Evolutionary conservation across 2,329 filamentous ascomycete genomes (phyloP), one percentile per base, ranked within the genome.

Genomic region (Verticillium longisporum): DNA sequence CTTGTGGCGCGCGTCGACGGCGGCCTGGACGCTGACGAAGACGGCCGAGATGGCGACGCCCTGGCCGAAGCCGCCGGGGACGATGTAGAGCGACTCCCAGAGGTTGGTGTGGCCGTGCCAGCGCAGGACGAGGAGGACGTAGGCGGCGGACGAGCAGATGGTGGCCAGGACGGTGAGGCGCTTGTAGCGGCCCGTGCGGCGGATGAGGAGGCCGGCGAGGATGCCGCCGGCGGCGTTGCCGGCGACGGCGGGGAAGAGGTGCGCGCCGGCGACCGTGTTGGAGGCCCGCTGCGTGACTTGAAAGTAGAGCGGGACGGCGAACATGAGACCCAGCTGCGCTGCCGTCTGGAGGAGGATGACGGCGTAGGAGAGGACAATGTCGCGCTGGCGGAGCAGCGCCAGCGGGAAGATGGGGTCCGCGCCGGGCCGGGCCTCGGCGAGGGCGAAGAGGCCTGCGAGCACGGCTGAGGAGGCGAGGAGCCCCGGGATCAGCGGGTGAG

Each of bases 231-330:
- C 62, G 0, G 87, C 83, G 66, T 91, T 90, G 0, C 88, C 88
- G 0, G 83, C 72, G 0, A 91, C 86, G 0, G 88, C 84, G 0
- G 88, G 88, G 41, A 90, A 78, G 0, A 91, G 75, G 66, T 89
- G 86, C 0, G 82, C 73, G 0, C 81, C 81, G 0, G 88, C 85
- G 1, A 75, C 73, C 0, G 86, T 85, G 56, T 82, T 84, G 1
- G 83, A 84, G 2, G 79, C 80, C 0, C 77, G 74, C 6, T 81
- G 74, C 0, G 87, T 87, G 1, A 88, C 81, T 61, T 88, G 85
- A 65, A 91, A 91, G 72, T 90, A 91, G 0, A 91, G 73, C 0
- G 88, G 88, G 0, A 90, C 80, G 0, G 82, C 80, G 60, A 85
- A 87, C 82, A 89, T 86, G 3, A 62, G 61, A 10, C 62, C 62